Conservation (phyloP, 2,329 filamentous ascomycete genomes). For the Ophiostoma triangulosporum region DNA sequence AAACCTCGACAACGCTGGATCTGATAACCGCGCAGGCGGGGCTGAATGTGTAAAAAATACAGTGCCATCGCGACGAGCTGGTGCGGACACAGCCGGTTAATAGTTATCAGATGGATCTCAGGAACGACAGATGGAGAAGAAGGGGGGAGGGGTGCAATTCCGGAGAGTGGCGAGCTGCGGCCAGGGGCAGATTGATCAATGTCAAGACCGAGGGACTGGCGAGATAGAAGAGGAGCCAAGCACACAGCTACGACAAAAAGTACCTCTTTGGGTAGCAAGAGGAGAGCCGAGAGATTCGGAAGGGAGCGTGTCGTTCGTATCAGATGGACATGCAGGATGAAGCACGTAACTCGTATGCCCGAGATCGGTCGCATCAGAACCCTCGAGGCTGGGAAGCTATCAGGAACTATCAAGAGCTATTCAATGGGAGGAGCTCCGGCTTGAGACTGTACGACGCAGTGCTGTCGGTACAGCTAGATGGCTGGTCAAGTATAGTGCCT, state of each 20-base stretch:
- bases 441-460: neutral
- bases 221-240: neutral
- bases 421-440: neutral
- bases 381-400: neutral
- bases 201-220: neutral
- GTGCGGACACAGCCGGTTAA: neutral
- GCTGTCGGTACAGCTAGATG: neutral
- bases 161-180: neutral
- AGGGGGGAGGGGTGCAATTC: neutral
- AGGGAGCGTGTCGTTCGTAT: no score
- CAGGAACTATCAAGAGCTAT: neutral
- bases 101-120: neutral
- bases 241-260: neutral
- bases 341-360: neutral
- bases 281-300: neutral
- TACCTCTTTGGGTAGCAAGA: neutral
- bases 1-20: constrained; percentile 8
- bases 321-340: neutral
- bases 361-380: neutral
- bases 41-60: neutral
- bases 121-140: neutral
- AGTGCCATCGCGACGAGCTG: neutral
- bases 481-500: neutral
- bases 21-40: constrained; percentile 6
- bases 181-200: neutral